Evolutionary conservation across 768 basidiomycete genomes (phyloP), one percentile per base, ranked within the genome.

Genomic region (Termitomyces sp.): DNA sequence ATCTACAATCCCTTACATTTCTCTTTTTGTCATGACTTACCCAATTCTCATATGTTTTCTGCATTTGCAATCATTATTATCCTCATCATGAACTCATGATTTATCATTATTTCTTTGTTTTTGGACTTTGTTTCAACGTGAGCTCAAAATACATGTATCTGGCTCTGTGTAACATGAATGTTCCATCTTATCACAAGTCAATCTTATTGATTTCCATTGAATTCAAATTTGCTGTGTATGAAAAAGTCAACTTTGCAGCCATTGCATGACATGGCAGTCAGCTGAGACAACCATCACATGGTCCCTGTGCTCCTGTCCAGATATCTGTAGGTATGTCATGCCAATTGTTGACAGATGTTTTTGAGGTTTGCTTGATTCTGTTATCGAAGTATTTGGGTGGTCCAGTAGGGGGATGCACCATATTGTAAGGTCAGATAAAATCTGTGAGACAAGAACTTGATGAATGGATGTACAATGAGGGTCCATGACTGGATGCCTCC

Each of bases 41-140:
- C 9, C 9, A 20, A 6, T 48, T n/a, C 6, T 32, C 52, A 49
- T 43, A 36, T 20, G 13, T 22, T 51, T 45, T 7, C 45, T 45
- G 24, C 22, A 52, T 56, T 16, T 33, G 5, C 10, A 5, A 9
- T 33, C n/a, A 2, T 48, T 4, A 20, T 5, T 14, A 32, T 22
- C n/a, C 22, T 7, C 10, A 30, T 41, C 16, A 52, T n/a, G 60
- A 58, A 46, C 32, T 58, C 51, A 58, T 46, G 55, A 62, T 30
- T 24, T 62, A 62, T 62, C 58, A 54, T 62, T 62, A 62, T 62
- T 52, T n/a, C 30, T 50, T 61, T 48, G 48, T 24, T 16, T 49
- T 55, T 43, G 41, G 8, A n/a, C 40, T 47, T 24, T 24, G 52
- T 35, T 8, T 24, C 22, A 16, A 36, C 14, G 1, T 26, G 35